phyloP scores from a whole-genome alignment of 768 basidiomycete species.

The Hemileccinum impolitum region DNA sequence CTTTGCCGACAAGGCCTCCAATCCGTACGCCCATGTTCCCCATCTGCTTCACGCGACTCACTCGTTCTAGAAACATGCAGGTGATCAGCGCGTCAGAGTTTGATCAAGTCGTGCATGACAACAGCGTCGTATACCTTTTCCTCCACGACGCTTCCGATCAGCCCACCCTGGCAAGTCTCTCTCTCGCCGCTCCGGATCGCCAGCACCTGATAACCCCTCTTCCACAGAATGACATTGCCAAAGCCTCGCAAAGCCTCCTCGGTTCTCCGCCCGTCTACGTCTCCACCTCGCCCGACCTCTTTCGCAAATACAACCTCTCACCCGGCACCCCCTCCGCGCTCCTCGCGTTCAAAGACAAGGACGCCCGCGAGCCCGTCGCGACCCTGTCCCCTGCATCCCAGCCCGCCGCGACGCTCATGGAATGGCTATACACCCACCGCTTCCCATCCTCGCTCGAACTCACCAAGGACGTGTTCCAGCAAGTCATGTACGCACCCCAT shows the following conservation, averaged over 20 bases:
- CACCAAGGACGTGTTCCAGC: constrained; percentile 73
- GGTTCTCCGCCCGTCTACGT: constrained; percentile 49
- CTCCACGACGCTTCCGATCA: constrained; percentile 40
- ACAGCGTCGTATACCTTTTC: constrained; percentile 42
- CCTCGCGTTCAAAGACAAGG: constrained; percentile 63
- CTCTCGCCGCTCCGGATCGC: neutral
- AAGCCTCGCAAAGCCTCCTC: constrained; percentile 49
- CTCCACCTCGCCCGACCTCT: constrained; percentile 34
- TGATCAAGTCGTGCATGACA: constrained; percentile 9
- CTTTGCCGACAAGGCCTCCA: constrained; percentile 74
- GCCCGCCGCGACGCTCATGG: constrained; percentile 23
- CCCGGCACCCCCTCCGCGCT: constrained; percentile 53
- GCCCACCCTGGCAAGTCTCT: constrained; percentile 30
- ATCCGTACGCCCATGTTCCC: constrained; percentile 49
- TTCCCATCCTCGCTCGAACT: constrained; percentile 75
- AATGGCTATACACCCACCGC: constrained; percentile 67
- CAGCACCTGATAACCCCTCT: neutral
- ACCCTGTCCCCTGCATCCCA: constrained; percentile 30
- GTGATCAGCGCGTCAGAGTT: constrained; percentile 10
- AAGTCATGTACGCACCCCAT: constrained; percentile 79
- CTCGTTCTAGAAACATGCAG: constrained; percentile 17
- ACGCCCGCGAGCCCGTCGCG: constrained; percentile 44
- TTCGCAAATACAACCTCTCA: constrained; percentile 35
- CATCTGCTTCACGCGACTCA: neutral
- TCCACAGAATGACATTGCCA: constrained; percentile 50